phyloP scores from a whole-genome alignment of 805 yeast genomes.

The Henningerozyma blattae region DNA sequence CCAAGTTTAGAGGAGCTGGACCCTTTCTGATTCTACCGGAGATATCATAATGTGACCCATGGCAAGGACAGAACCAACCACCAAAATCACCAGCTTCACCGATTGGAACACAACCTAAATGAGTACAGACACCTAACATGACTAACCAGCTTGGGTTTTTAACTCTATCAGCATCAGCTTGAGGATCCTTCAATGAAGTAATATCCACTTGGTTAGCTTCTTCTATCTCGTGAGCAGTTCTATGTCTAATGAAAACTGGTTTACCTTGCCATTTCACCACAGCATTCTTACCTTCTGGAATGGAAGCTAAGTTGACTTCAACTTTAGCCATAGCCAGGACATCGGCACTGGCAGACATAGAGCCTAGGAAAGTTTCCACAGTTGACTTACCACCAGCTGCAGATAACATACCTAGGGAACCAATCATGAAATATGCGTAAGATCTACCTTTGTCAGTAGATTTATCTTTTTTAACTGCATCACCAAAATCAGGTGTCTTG shows the following conservation, averaged over 20 bases:
- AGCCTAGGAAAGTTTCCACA: constrained; percentile 80
- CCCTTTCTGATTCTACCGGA: constrained; percentile 99
- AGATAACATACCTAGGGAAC: constrained; percentile 79
- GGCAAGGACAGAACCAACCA: constrained; percentile 99
- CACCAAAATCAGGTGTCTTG: constrained; percentile 84
- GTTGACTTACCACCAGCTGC: constrained; percentile 96
- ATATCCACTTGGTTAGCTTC: constrained; percentile 87
- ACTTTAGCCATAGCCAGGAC: constrained; percentile 99
- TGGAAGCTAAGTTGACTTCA: constrained; percentile 85
- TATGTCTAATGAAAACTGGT: constrained; percentile 98
- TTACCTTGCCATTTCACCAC: constrained; percentile 99
- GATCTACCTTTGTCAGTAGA: constrained; percentile 72
- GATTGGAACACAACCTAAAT: constrained; percentile 99
- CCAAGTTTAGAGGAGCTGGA: constrained; percentile 98
- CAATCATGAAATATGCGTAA: constrained; percentile 94
- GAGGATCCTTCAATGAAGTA: constrained; percentile 80
- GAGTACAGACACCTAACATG: constrained; percentile 99
- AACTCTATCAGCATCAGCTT: constrained; percentile 86
- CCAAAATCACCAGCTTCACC: constrained; percentile 99
- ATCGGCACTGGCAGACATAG: constrained; percentile 98
- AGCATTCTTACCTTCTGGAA: constrained; percentile 96
- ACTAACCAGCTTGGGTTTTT: constrained; percentile 96
- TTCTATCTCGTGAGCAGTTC: constrained; percentile 83
- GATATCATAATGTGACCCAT: constrained; percentile 99
- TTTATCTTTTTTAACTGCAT: constrained; percentile 58